These are phyloP conservation scores for Boechera divaricarpa DNA, from an alignment of 345 rosid species.

Conservation along the genomic window DNA sequence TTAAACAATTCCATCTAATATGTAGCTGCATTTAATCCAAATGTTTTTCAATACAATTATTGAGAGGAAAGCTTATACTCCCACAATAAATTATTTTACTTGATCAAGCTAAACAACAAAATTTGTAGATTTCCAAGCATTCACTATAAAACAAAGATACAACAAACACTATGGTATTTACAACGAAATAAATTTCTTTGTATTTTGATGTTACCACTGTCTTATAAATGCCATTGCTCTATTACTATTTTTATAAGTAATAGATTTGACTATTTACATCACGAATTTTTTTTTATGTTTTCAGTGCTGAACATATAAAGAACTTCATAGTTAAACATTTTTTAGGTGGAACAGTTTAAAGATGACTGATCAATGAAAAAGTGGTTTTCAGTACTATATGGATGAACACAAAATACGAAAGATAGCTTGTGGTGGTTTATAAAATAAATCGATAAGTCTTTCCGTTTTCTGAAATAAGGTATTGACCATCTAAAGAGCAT, in stretches of 20 bases:
- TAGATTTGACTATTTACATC: not conserved
- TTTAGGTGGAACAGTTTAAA: not conserved
- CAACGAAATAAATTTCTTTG: not conserved
- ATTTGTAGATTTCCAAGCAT: conserved; percentile 22
- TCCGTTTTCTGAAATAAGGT: not conserved
- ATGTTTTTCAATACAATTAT: conserved; percentile 25
- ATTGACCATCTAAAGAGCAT: not conserved
- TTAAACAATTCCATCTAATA: conserved; percentile 1
- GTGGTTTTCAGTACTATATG: not conserved
- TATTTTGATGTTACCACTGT: not conserved
- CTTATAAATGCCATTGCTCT: not conserved
- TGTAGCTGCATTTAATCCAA: conserved; percentile 29
- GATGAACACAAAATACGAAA: not conserved
- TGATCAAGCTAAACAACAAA: conserved; percentile 36
- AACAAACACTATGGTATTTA: conserved; percentile 2
- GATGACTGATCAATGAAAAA: not conserved
- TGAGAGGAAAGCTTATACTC: conserved; percentile 15
- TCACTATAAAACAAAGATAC: conserved; percentile 20
- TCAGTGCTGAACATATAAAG: not conserved
- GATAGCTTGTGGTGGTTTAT: not conserved
- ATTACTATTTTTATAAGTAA: not conserved
- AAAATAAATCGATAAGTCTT: not conserved
- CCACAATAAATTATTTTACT: conserved; percentile 12
- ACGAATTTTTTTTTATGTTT: not conserved
- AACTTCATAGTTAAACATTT: not conserved